Evolutionary conservation across 495 filamentous ascomycete genomes (phyloP), one percentile per base, ranked within the genome.

Genomic region (Daldinia vernicosa): DNA sequence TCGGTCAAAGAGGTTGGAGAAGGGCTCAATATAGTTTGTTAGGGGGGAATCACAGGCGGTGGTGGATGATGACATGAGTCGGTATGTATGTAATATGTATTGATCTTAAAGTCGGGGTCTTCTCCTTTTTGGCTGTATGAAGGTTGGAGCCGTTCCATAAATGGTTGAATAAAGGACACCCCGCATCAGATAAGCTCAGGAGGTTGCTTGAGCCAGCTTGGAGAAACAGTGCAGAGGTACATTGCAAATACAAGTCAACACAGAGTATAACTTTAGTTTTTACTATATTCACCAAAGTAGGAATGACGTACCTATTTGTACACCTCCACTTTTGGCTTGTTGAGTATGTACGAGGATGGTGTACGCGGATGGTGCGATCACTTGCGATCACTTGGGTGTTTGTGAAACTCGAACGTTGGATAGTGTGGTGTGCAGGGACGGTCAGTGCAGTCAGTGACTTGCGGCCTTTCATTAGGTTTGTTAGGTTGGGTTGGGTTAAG

Each of bases 151-250:
- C 53, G 45, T 47, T 30, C 35, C 17, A 12, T 60, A 60, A 63
- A 66, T 73, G 66, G 62, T 35, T 73, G 52, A 65, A 73, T 62
- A 60, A 54, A 40, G 57, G 27, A 54, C 56, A 74, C 74, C 74
- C 74, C 74, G 74, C 71, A 74, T 72, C 64, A 72, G 71, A 74
- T 74, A 74, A 70, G 71, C 63, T 69, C 52, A 67, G 68, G 67
- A 64, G 50, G 64, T 43, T 62, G 68, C 33, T 56, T 62, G 61
- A 63, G 17, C 17, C n/a, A 9, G 19, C 19, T 47, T 57, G 50
- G 30, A 65, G 50, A 35, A 35, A 53, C 43, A 22, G 45, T 33
- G 26, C 27, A 30, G 17, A 30, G 60, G 53, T 56, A 56, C 30
- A 56, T 35, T 22, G 7, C 14, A 53, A 30, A 27, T 54, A 54